phyloP scores from a whole-genome alignment of 2,329 filamentous ascomycete species.

The Cylindrodendrum hubeiense region DNA sequence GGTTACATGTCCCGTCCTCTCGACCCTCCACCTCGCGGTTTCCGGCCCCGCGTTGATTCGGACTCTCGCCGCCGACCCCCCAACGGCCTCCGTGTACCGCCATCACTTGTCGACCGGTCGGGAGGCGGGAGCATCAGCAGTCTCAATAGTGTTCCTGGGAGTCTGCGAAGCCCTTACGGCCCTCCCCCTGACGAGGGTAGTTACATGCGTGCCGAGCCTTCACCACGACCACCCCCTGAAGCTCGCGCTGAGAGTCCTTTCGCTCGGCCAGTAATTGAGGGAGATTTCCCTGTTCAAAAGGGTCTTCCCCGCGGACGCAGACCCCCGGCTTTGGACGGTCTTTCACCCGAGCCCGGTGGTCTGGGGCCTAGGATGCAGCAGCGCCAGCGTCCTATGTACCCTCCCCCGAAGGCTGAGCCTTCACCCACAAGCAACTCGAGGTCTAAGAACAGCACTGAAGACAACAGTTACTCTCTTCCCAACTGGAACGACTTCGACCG shows the following conservation, averaged over 20 bases:
- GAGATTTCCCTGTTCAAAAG: constrained; percentile 50
- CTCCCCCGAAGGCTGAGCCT: constrained; percentile 29
- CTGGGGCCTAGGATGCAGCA: constrained; percentile 38
- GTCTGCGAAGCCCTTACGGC: constrained; percentile 39
- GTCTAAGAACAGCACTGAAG: not conserved
- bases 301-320: constrained; percentile 53
- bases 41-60: constrained; percentile 43
- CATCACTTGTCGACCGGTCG: constrained; percentile 33
- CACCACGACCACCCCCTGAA: constrained; percentile 29
- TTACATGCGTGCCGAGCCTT: constrained; percentile 31
- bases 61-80: constrained; percentile 37
- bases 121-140: constrained; percentile 21
- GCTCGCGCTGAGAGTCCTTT: constrained; percentile 45
- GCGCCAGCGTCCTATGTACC: constrained; percentile 39
- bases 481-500: constrained; percentile 47
- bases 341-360: constrained; percentile 19
- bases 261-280: constrained; percentile 44
- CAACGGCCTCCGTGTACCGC: constrained; percentile 36
- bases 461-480: constrained; percentile 35
- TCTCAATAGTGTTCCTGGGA: constrained; percentile 2
- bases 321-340: constrained; percentile 27
- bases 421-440: constrained; percentile 17
- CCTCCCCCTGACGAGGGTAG: constrained; percentile 38
- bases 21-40: constrained; percentile 41
- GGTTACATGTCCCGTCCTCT: constrained; percentile 41